These are phyloP conservation scores for Penicillium paradoxum DNA, from an alignment of 495 filamentous ascomycete genomes.

Conservation along the genomic window DNA sequence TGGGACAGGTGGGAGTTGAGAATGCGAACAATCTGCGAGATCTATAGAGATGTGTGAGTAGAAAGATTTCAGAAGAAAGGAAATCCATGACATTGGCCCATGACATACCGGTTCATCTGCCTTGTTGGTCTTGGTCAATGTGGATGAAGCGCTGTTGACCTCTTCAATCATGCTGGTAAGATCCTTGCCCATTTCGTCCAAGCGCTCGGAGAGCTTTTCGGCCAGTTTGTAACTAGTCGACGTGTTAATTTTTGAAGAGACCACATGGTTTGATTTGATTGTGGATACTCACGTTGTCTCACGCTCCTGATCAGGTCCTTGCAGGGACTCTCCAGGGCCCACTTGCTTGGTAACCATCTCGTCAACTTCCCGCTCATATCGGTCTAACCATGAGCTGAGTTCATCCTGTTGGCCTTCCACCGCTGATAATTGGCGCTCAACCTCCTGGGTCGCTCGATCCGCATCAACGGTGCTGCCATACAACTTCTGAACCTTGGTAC, in stretches of 20 bases:
- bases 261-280: neutral
- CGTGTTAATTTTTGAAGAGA: constrained; percentile 12
- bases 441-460: constrained; percentile 81
- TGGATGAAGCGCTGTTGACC: constrained; percentile 81
- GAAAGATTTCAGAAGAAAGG: neutral
- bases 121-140: constrained; percentile 80
- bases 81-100: neutral
- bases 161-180: constrained; percentile 94
- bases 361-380: constrained; percentile 86
- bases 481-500: constrained; percentile 84
- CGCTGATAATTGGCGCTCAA: constrained; percentile 79
- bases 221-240: constrained; percentile 70
- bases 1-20: constrained; percentile 87
- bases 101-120: constrained; percentile 83
- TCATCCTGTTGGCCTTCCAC: constrained; percentile 93
- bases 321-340: constrained; percentile 61
- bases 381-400: constrained; percentile 73
- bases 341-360: constrained; percentile 72
- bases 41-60: constrained; percentile 42
- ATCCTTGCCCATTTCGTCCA: constrained; percentile 90
- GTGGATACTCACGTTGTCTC: constrained; percentile 65
- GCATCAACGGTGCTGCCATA: constrained; percentile 85
- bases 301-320: constrained; percentile 88
- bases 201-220: constrained; percentile 78
- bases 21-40: constrained; percentile 89